phyloP scores from a whole-genome alignment of 2,329 filamentous ascomycete genomes.

The Aspergillus unguis region DNA sequence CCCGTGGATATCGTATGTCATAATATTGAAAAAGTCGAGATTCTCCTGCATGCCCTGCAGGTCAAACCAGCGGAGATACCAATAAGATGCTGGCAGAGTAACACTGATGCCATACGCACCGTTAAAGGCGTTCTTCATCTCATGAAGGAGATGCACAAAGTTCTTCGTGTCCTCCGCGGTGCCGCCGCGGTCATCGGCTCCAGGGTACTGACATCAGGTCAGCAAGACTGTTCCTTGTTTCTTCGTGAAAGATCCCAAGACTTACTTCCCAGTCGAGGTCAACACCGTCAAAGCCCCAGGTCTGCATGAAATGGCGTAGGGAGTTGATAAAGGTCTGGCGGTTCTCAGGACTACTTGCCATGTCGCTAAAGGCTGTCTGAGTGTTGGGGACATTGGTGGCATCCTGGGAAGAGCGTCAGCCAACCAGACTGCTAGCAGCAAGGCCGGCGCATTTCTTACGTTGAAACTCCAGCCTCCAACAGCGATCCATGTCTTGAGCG shows the following conservation, averaged over 20 bases:
- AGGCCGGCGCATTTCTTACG: conserved; percentile 5
- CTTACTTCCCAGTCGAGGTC: conserved; percentile 25
- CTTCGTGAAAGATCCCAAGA: conserved; percentile 15
- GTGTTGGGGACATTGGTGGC: too few relatives aligned
- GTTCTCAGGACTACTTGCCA: conserved; percentile 11
- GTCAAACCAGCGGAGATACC: conserved; percentile 12
- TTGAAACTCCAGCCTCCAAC: conserved; percentile 18
- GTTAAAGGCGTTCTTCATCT: not conserved
- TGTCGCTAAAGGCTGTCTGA: conserved; percentile 11
- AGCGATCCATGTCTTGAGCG: conserved; percentile 16
- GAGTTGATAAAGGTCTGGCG: conserved; percentile 15
- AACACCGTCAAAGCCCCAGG: conserved; percentile 21
- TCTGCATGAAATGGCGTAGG: conserved; percentile 9
- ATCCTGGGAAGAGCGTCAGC: too few relatives aligned
- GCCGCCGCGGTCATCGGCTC: not conserved
- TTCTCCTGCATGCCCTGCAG: conserved; percentile 3
- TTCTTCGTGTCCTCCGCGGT: conserved; percentile 4
- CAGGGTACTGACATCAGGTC: not conserved
- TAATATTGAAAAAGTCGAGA: conserved; percentile 19
- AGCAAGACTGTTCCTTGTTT: not conserved
- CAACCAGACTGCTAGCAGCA: too few relatives aligned
- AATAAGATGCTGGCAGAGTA: conserved; percentile 11
- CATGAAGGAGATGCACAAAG: conserved; percentile 4
- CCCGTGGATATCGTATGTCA: conserved; percentile 22
- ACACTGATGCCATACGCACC: conserved; percentile 1